These are phyloP conservation scores for Colletotrichum sojae DNA, from an alignment of 2,329 filamentous ascomycete species.

Conservation along the genomic window DNA sequence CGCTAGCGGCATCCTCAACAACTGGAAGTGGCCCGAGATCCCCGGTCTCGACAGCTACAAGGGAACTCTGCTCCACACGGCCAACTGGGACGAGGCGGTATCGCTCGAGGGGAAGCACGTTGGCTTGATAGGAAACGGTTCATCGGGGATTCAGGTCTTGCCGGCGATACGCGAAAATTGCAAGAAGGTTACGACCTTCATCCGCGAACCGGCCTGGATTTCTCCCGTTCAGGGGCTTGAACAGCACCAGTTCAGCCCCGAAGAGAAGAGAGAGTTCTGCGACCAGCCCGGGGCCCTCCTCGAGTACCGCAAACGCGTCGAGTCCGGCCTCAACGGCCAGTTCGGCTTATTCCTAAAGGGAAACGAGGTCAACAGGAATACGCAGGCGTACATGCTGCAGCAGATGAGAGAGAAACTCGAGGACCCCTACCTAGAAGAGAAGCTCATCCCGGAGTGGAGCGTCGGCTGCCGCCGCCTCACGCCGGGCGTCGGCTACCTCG, in stretches of 20 bases:
- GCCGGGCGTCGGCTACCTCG: slow-evolving; percentile 45
- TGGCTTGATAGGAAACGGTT: slow-evolving; percentile 60
- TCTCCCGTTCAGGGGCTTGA: slow-evolving; percentile 59
- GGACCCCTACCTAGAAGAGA: slow-evolving; percentile 46
- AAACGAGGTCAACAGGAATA: slow-evolving; percentile 55
- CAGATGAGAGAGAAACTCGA: slow-evolving; percentile 56
- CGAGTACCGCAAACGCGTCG: slow-evolving; percentile 59
- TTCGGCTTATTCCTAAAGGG: slow-evolving; percentile 63
- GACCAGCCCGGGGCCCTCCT: slow-evolving; percentile 55
- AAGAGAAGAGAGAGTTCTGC: slow-evolving; percentile 57
- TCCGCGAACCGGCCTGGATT: slow-evolving; percentile 66
- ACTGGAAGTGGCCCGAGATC: slow-evolving; percentile 68
- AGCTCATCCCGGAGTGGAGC: slow-evolving; percentile 43
- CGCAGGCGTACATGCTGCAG: slow-evolving; percentile 54
- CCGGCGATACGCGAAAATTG: slow-evolving; percentile 61
- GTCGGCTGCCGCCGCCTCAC: slow-evolving; percentile 45
- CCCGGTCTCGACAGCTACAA: slow-evolving; percentile 60
- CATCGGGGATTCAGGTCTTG: slow-evolving; percentile 63
- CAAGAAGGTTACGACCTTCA: slow-evolving; percentile 62
- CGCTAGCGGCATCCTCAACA: slow-evolving; percentile 63
- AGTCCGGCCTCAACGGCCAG: slow-evolving; percentile 60
- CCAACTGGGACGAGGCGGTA: slow-evolving; percentile 63
- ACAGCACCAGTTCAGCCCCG: slow-evolving; percentile 56
- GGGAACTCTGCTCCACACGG: slow-evolving; percentile 67
- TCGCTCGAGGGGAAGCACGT: slow-evolving; percentile 55